Evolutionary conservation across 805 yeast species (phyloP).

Genomic region (Zygotorulaspora chibaensis): DNA sequence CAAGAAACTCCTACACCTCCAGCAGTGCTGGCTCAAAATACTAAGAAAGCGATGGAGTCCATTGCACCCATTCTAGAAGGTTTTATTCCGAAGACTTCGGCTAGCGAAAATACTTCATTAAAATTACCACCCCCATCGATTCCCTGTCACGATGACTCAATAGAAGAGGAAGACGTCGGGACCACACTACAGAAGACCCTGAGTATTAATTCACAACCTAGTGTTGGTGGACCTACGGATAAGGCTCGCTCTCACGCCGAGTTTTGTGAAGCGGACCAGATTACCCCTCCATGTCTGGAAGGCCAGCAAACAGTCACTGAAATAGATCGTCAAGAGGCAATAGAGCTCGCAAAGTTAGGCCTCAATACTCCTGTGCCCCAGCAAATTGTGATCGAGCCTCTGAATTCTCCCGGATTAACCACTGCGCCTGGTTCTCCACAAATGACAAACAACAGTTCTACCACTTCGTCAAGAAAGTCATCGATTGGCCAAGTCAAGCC

Average conservation of each 20-base stretch:
- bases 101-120: slow-evolving; percentile 42
- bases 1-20: slow-evolving; percentile 29
- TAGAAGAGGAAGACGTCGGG: slow-evolving; percentile 28
- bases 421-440: slow-evolving; percentile 12
- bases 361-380: slow-evolving; percentile 3
- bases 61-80: slow-evolving; percentile 75
- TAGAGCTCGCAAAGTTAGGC: slow-evolving; percentile 8
- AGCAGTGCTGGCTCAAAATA: slow-evolving; percentile 29
- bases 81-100: slow-evolving; percentile 67
- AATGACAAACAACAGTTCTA: slow-evolving; percentile 22
- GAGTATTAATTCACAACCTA: slow-evolving; percentile 24
- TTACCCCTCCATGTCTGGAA: slow-evolving; percentile 3
- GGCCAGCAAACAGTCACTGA: slow-evolving; percentile 6
- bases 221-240: slow-evolving; percentile 8
- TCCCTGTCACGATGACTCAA: slow-evolving; percentile 18
- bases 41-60: slow-evolving; percentile 65
- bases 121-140: slow-evolving; percentile 34
- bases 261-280: slow-evolving; percentile 8
- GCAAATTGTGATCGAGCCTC: slow-evolving; percentile 8
- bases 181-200: slow-evolving; percentile 25
- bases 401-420: slow-evolving; percentile 7
- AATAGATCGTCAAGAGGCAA: slow-evolving; percentile 3
- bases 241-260: slow-evolving; percentile 7
- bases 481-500: slow-evolving; percentile 31
- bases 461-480: slow-evolving; percentile 28